Conservation (phyloP, 1,284 basidiomycete genomes). For the Melanopsichium pennsylvanicum region DNA sequence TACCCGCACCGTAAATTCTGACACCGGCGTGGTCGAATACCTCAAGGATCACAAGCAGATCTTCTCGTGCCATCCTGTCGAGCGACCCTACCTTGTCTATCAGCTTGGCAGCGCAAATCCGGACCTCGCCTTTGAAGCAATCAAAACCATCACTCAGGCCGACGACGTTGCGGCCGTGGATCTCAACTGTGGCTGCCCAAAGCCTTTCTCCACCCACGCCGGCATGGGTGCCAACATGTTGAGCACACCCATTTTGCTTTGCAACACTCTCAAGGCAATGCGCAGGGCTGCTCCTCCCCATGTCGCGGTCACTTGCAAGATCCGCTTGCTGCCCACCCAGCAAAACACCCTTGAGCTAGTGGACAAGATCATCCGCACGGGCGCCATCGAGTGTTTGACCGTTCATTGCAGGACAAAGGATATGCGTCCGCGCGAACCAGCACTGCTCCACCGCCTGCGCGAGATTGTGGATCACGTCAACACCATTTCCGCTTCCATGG, state of each 20-base stretch:
- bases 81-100: constrained; percentile 69
- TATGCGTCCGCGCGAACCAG: constrained; percentile 86
- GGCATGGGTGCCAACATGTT: constrained; percentile 98
- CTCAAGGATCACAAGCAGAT: constrained; percentile 77
- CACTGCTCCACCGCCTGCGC: constrained; percentile 78
- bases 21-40: constrained; percentile 88
- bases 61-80: constrained; percentile 91
- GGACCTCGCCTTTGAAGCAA: constrained; percentile 87
- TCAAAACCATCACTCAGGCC: constrained; percentile 77
- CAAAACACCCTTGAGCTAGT: constrained; percentile 87
- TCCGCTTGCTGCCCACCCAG: constrained; percentile 84
- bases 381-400: constrained; percentile 82
- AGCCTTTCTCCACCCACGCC: constrained; percentile 90
- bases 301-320: constrained; percentile 72
- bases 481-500: constrained; percentile 69
- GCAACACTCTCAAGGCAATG: constrained; percentile 71
- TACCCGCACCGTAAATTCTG: constrained; percentile 82
- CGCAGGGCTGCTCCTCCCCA: constrained; percentile 70
- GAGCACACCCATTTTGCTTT: constrained; percentile 87
- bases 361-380: constrained; percentile 83
- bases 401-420: constrained; percentile 93
- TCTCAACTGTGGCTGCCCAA: constrained; percentile 86
- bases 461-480: constrained; percentile 85
- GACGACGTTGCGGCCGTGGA: constrained; percentile 90
- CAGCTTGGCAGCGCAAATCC: constrained; percentile 92